phyloP scores from a whole-genome alignment of 2,329 filamentous ascomycete genomes.

The Elsinoe australis region DNA sequence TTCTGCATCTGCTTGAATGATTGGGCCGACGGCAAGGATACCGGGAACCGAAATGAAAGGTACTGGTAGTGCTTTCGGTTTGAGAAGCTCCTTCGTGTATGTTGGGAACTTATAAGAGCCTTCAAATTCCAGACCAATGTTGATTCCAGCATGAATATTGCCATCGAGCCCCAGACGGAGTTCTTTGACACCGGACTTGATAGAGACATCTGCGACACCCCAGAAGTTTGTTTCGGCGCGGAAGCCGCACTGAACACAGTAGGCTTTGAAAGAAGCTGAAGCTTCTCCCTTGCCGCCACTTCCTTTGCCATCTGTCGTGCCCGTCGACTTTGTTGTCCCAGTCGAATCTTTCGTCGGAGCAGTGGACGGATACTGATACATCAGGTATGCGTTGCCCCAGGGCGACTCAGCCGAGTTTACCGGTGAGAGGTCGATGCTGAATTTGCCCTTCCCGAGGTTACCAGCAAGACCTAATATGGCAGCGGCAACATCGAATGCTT shows the following conservation, averaged over 20 bases:
- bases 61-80: background rate
- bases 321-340: too few species aligned
- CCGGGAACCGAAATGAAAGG: background rate
- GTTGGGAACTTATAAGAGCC: background rate
- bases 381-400: background rate
- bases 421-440: background rate
- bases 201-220: background rate
- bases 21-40: background rate
- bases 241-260: background rate
- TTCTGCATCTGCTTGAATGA: background rate
- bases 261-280: background rate
- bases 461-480: background rate
- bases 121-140: background rate
- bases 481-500: background rate
- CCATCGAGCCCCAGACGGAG: background rate
- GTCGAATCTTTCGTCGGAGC: too few species aligned
- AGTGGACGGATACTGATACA: background rate
- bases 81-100: background rate
- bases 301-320: background rate
- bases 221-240: background rate
- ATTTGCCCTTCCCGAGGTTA: background rate
- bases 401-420: background rate
- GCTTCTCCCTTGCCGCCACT: background rate
- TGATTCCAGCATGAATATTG: background rate
- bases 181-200: background rate